Evolutionary conservation across 352 stramenopile genomes (phyloP).

Genomic region (Achlya hypogyna): DNA sequence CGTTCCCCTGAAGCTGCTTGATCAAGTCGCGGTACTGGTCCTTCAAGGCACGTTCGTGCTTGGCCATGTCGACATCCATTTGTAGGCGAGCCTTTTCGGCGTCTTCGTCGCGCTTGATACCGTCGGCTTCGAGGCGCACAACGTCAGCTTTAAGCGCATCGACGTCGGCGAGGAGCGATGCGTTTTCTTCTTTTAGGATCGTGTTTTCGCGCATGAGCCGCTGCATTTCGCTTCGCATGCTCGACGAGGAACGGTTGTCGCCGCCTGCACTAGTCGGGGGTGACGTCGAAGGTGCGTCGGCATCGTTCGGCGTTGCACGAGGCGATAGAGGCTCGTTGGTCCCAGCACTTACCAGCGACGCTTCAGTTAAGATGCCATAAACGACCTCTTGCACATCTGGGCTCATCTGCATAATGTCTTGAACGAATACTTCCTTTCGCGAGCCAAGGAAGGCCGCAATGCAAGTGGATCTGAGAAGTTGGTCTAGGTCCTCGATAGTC

Average conservation of each 20-base stretch:
- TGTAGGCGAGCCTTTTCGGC: conserved; percentile 36
- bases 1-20: conserved; percentile 32
- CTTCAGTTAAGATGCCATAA: not conserved
- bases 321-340: not conserved
- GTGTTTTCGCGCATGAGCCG: conserved; percentile 7
- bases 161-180: not conserved
- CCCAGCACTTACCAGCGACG: not conserved
- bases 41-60: conserved; percentile 44
- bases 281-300: not conserved
- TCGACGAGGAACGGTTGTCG: not conserved
- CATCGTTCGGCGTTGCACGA: not conserved
- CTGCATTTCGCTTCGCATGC: conserved; percentile 8
- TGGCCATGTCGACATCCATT: conserved; percentile 37
- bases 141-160: not conserved
- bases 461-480: not conserved
- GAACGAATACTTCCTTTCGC: conserved; percentile 12
- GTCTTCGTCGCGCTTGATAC: conserved; percentile 25
- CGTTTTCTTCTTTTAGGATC: conserved; percentile 16
- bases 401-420: conserved; percentile 3
- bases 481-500: not conserved
- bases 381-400: not conserved
- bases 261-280: not conserved
- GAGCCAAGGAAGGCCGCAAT: conserved; percentile 8
- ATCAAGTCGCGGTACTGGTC: conserved; percentile 45
- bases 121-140: conserved; percentile 23